phyloP scores from a whole-genome alignment of 805 yeast species.

The Cyberlindnera mycetangii region DNA sequence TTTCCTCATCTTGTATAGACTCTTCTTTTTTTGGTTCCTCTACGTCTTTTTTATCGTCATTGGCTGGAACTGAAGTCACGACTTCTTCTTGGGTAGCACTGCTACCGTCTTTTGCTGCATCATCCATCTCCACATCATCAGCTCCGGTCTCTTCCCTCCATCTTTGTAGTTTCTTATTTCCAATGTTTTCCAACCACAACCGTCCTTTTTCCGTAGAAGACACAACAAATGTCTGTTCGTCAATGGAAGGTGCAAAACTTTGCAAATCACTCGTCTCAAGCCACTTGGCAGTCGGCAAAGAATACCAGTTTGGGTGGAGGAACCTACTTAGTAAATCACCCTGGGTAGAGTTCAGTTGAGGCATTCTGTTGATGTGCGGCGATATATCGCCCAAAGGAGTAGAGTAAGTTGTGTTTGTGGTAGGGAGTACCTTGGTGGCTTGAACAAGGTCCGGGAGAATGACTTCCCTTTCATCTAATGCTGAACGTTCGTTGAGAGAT shows the following conservation, averaged over 20 bases:
- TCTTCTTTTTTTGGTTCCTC: slow-evolving; percentile 3
- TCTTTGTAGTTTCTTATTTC: slow-evolving; percentile 37
- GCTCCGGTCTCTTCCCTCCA: slow-evolving; percentile 14
- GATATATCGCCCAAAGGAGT: slow-evolving; percentile 30
- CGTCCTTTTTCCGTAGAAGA: slow-evolving; percentile 48
- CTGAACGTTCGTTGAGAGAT: slow-evolving; percentile 64
- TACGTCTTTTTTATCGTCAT: slow-evolving; percentile 2
- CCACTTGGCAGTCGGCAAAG: slow-evolving; percentile 67
- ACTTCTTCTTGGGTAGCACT: not conserved
- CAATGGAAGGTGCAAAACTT: slow-evolving; percentile 65
- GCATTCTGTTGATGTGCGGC: slow-evolving; percentile 21
- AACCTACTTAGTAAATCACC: slow-evolving; percentile 52
- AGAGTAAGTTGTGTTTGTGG: slow-evolving; percentile 22
- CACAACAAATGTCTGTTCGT: slow-evolving; percentile 55
- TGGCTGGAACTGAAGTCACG: no score
- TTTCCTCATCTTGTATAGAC: slow-evolving; percentile 9
- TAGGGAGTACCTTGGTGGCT: slow-evolving; percentile 67
- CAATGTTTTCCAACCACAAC: slow-evolving; percentile 53
- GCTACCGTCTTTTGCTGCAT: not conserved
- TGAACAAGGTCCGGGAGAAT: slow-evolving; percentile 65
- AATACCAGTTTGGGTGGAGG: slow-evolving; percentile 62
- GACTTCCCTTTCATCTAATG: slow-evolving; percentile 71
- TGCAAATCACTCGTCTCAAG: slow-evolving; percentile 45
- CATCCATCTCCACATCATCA: slow-evolving; percentile 18
- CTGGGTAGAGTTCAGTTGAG: slow-evolving; percentile 29